A percentile compares a stretch with the other conserved stretches of the same genome.
These are phyloP conservation scores for Sutorius eximius DNA, from an alignment of 1,284 basidiomycete species.

Conservation along the genomic window DNA sequence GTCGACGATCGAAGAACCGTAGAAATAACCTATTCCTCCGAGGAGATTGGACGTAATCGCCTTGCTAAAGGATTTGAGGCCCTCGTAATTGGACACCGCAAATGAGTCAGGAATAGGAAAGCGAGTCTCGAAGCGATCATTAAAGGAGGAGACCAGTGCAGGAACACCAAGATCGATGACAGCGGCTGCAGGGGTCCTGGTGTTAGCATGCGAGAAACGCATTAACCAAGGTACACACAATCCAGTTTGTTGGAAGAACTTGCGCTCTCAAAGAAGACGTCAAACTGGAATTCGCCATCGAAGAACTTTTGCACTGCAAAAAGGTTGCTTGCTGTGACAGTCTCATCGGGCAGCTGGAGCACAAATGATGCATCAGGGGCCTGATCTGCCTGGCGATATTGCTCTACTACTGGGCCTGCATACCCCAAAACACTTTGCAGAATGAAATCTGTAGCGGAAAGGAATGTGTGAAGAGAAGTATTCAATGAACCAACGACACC, in stretches of 20 bases:
- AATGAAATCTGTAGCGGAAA: slow-evolving; percentile 55
- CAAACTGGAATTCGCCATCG: slow-evolving; percentile 82
- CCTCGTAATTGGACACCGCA: slow-evolving; percentile 45
- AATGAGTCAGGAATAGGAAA: slow-evolving; percentile 69
- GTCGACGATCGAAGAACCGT: slow-evolving; percentile 88
- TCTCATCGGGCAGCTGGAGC: slow-evolving; percentile 74
- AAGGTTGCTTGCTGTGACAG: slow-evolving; percentile 72
- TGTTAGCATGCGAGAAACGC: slow-evolving; percentile 11
- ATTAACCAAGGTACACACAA: slow-evolving; percentile 44
- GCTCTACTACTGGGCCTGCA: slow-evolving; percentile 54
- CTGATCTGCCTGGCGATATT: slow-evolving; percentile 52
- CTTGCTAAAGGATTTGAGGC: slow-evolving; percentile 76
- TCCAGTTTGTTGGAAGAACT: slow-evolving; percentile 60
- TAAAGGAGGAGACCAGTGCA: slow-evolving; percentile 62
- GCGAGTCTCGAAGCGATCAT: slow-evolving; percentile 62
- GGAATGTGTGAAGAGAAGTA: not conserved
- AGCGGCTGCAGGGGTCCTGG: slow-evolving; percentile 42
- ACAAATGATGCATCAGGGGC: slow-evolving; percentile 80
- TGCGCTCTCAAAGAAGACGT: slow-evolving; percentile 80
- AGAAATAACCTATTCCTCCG: slow-evolving; percentile 93
- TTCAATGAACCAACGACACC: slow-evolving; percentile 5
- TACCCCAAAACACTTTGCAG: slow-evolving; percentile 60
- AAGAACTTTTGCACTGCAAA: slow-evolving; percentile 86
- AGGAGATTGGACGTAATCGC: slow-evolving; percentile 87
- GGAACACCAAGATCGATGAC: slow-evolving; percentile 68